Conservation (phyloP, 768 basidiomycete genomes). For the Udeniomyces megalosporus region DNA sequence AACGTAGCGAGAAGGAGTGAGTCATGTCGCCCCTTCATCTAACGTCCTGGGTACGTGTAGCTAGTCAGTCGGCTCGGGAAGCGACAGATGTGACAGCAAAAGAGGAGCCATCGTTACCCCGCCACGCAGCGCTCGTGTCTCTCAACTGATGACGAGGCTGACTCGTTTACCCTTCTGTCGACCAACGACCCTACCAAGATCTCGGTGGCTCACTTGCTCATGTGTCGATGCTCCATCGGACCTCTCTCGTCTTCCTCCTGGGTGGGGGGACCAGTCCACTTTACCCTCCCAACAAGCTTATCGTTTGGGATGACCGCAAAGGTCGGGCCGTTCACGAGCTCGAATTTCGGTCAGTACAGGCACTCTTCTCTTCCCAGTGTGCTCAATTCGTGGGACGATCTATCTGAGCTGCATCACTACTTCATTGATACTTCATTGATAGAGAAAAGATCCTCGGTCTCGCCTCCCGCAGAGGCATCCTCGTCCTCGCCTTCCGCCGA, state of each 20-base stretch:
- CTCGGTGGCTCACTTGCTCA: constrained; percentile 24
- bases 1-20: constrained; percentile 22
- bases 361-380: too few relatives aligned
- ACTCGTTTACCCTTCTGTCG: neutral
- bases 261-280: constrained; percentile 28
- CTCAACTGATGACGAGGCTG: too few relatives aligned
- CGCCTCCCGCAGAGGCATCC: constrained; percentile 3
- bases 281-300: constrained; percentile 30
- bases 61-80: neutral
- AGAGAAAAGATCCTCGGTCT: constrained; percentile 13
- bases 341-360: constrained; percentile 13
- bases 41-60: too few relatives aligned
- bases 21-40: neutral
- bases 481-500: constrained; percentile 10
- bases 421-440: too few relatives aligned
- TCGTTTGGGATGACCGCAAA: constrained; percentile 26
- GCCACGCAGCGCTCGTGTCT: neutral
- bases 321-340: constrained; percentile 10
- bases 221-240: constrained; percentile 20
- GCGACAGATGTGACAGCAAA: neutral
- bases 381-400: too few relatives aligned
- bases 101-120: neutral
- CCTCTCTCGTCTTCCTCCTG: constrained; percentile 27
- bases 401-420: too few relatives aligned
- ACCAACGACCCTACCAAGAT: constrained; percentile 18